These are phyloP conservation scores for Tetrahymena elliotti DNA, from an alignment of 73 alveolate genomes.

Conservation along the genomic window DNA sequence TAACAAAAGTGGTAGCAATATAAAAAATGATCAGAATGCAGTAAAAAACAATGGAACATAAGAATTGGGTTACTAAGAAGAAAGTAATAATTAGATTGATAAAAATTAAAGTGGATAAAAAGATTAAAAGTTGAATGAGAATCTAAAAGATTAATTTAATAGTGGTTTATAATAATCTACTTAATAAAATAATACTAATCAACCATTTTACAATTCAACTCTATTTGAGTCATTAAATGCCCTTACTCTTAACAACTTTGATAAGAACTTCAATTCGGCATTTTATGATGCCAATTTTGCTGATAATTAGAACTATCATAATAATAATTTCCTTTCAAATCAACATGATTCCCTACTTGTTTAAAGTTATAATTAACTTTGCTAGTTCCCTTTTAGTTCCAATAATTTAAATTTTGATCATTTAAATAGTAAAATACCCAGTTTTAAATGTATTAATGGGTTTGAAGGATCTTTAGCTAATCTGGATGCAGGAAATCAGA, in stretches of 20 bases:
- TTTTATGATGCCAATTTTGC: not conserved
- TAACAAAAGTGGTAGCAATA: not conserved
- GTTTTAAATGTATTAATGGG: not conserved
- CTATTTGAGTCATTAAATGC: not conserved
- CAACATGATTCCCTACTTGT: not conserved
- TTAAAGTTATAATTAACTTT: not conserved
- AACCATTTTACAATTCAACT: not conserved
- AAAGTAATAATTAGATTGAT: not conserved
- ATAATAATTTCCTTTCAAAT: not conserved
- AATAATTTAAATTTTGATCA: not conserved
- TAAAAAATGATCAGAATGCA: not conserved
- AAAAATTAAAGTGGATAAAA: not conserved
- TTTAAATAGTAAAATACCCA: not conserved
- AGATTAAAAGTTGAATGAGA: not conserved
- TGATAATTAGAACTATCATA: not conserved
- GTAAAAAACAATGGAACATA: not conserved
- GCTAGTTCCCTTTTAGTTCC: not conserved
- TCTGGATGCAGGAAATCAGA: not conserved
- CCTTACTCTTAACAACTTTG: not conserved
- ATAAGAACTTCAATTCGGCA: not conserved
- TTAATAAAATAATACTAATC: not conserved
- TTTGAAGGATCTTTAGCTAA: not conserved
- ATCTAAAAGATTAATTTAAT: not conserved
- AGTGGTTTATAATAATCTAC: not conserved
- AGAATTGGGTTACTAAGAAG: not conserved